phyloP scores from a whole-genome alignment of 2,329 filamentous ascomycete species.

The Fusarium algeriense region DNA sequence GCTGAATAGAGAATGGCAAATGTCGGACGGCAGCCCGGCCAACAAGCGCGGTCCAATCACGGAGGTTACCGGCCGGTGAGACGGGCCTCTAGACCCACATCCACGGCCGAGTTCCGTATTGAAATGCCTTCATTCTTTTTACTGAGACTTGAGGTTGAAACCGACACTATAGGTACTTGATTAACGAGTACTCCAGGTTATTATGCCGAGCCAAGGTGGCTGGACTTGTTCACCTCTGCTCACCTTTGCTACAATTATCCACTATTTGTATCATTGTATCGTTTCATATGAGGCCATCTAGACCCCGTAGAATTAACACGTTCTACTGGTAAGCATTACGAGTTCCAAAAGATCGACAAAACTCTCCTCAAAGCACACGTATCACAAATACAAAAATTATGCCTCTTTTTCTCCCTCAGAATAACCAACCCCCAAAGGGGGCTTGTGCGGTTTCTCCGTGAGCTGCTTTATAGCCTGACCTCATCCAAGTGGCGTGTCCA shows the following conservation, averaged over 20 bases:
- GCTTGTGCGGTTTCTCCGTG: slow-evolving; percentile 36
- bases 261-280: neutral
- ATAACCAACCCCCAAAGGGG: neutral
- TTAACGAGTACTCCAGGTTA: neutral
- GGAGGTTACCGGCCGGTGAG: slow-evolving; percentile 38
- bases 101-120: slow-evolving; percentile 33
- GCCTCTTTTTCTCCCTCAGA: neutral
- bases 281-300: slow-evolving; percentile 17
- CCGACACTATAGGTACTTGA: slow-evolving; percentile 1
- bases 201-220: neutral
- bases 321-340: neutral
- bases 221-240: neutral
- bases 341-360: neutral
- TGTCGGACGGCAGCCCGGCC: slow-evolving; percentile 22
- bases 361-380: slow-evolving; percentile 10
- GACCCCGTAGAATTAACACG: slow-evolving; percentile 4
- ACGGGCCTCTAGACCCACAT: slow-evolving; percentile 27
- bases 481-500: slow-evolving; percentile 42
- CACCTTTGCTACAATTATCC: neutral
- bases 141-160: slow-evolving; percentile 5
- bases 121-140: neutral
- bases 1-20: slow-evolving; percentile 20
- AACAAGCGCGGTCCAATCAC: slow-evolving; percentile 42
- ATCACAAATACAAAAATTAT: neutral
- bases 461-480: slow-evolving; percentile 46